Evolutionary conservation across 768 basidiomycete genomes (phyloP).

Genomic region (Boletus rubescentipes): DNA sequence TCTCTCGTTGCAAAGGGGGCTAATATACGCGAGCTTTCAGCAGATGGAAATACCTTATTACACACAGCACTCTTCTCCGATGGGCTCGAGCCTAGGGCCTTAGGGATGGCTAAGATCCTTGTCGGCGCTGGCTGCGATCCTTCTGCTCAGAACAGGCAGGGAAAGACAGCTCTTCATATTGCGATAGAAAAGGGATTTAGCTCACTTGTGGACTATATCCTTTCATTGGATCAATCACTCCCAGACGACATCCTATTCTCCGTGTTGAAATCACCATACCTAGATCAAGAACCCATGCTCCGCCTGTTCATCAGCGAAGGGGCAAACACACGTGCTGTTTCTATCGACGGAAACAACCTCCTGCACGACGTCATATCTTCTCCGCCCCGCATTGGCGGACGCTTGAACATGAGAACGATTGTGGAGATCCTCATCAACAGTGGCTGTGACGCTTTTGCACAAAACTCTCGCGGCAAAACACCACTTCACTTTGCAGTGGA

Average conservation of each 20-base stretch:
- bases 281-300: not conserved
- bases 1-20: no score
- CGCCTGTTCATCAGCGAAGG: not conserved
- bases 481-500: constrained; percentile 5
- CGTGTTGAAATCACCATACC: not conserved
- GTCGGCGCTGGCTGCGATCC: not conserved
- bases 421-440: not conserved
- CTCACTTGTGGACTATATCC: not conserved
- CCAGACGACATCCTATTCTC: constrained; percentile 6
- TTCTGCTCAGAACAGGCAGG: not conserved
- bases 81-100: not conserved
- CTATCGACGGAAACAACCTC: not conserved
- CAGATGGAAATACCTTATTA: no score
- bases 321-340: not conserved
- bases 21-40: no score
- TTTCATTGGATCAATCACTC: not conserved
- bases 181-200: not conserved
- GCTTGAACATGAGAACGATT: not conserved
- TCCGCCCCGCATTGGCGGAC: not conserved
- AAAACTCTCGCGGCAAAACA: not conserved
- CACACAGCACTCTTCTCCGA: not conserved
- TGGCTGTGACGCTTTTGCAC: constrained; percentile 2
- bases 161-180: not conserved
- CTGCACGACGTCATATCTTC: not conserved
- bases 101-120: not conserved